Percentiles rank a stretch among this genome's conserved stretches.
phyloP scores from a whole-genome alignment of 2,329 filamentous ascomycete species.

The Metarhizium sp. region DNA sequence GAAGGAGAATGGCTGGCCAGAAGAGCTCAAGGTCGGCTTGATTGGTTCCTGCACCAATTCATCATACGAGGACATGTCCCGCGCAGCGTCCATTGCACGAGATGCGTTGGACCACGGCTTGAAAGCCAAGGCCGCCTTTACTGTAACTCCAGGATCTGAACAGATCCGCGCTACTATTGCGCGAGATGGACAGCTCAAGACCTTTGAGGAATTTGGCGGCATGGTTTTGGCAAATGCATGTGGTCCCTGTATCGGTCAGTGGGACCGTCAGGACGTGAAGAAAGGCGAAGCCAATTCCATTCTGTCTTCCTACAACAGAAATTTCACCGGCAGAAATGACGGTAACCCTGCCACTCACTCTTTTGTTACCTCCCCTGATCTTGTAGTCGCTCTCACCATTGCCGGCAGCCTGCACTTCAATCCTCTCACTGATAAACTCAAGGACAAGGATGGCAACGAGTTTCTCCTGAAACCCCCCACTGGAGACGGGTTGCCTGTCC shows the following conservation, averaged over 20 bases:
- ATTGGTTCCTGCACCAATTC: conserved; percentile 98
- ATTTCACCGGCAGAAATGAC: conserved; percentile 97
- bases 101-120: conserved; percentile 87
- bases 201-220: conserved; percentile 92
- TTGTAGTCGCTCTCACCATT: conserved; percentile 79
- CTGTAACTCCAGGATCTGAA: conserved; percentile 92
- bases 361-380: conserved; percentile 83
- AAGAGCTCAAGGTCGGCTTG: conserved; percentile 91
- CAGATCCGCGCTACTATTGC: conserved; percentile 92
- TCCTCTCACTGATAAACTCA: conserved; percentile 82
- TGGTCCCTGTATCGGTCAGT: conserved; percentile 87
- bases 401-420: conserved; percentile 88
- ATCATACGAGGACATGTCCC: conserved; percentile 81
- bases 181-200: conserved; percentile 83
- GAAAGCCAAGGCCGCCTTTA: conserved; percentile 90
- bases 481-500: conserved; percentile 69
- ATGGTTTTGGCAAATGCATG: conserved; percentile 94
- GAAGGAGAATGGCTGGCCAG: conserved; percentile 90
- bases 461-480: conserved; percentile 77
- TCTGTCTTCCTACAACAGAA: conserved; percentile 98
- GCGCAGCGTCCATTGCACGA: conserved; percentile 81
- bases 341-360: conserved; percentile 92
- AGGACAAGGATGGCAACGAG: conserved; percentile 93
- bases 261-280: conserved; percentile 88
- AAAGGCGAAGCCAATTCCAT: conserved; percentile 97